Conservation (phyloP, 352 stramenopile genomes). For the Pythium sp. region DNA sequence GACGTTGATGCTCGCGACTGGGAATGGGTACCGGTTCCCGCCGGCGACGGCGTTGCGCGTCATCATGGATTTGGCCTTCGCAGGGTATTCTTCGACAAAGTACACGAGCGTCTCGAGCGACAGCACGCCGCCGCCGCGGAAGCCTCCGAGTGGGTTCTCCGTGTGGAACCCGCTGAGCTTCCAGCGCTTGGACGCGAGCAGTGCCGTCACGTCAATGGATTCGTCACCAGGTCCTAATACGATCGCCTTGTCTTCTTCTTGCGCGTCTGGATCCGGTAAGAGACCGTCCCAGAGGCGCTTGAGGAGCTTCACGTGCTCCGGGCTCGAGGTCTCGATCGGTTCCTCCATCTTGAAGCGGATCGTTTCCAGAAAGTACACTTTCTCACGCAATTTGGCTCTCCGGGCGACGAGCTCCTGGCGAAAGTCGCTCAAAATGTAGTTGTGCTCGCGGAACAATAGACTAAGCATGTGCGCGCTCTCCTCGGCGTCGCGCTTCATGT, state of each 20-base stretch:
- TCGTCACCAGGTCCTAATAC: constrained; percentile 14
- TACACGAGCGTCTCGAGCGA: constrained; percentile 71
- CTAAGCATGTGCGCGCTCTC: constrained; percentile 63
- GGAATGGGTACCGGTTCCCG: constrained; percentile 80
- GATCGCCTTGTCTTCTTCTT: constrained; percentile 22
- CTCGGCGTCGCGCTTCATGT: constrained; percentile 61
- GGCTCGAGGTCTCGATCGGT: constrained; percentile 52
- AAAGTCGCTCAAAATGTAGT: constrained; percentile 53
- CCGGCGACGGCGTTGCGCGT: constrained; percentile 61
- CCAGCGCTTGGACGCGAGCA: constrained; percentile 67
- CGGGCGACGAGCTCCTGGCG: constrained; percentile 49
- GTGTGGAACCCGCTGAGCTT: constrained; percentile 77
- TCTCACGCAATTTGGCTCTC: constrained; percentile 48
- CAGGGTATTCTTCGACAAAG: constrained; percentile 77
- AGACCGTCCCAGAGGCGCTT: constrained; percentile 69
- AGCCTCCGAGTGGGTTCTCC: constrained; percentile 70
- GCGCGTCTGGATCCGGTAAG: constrained; percentile 18
- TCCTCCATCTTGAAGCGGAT: constrained; percentile 76
- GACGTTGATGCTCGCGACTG: constrained; percentile 84
- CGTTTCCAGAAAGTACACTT: constrained; percentile 62
- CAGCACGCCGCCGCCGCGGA: constrained; percentile 70
- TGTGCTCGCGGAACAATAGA: constrained; percentile 63
- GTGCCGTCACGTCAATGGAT: constrained; percentile 37
- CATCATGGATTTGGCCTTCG: constrained; percentile 80
- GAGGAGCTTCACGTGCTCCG: constrained; percentile 48